Evolutionary conservation across 2,329 filamentous ascomycete genomes (phyloP).

Genomic region (Trichoderma sp.): DNA sequence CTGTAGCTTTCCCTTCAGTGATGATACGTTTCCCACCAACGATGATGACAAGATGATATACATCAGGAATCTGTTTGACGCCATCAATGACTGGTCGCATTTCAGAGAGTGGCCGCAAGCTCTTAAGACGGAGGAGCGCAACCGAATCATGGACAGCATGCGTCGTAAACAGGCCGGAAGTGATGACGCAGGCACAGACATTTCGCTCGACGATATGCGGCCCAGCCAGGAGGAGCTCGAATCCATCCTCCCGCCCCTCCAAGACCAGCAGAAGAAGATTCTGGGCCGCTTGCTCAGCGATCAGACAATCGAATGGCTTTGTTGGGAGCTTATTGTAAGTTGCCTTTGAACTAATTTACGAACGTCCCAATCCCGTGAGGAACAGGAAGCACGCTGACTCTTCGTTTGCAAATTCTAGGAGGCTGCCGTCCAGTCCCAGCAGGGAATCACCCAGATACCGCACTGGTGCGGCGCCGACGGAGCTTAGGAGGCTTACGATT

Average conservation of each 20-base stretch:
- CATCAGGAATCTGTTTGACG: slow-evolving; percentile 27
- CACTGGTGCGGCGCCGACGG: slow-evolving; percentile 33
- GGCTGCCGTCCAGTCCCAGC: slow-evolving; percentile 31
- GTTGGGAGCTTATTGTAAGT: slow-evolving; percentile 31
- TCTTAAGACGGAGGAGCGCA: slow-evolving; percentile 14
- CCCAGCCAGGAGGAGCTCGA: slow-evolving; percentile 22
- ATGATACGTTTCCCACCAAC: slow-evolving; percentile 24
- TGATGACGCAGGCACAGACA: background rate
- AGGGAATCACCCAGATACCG: slow-evolving; percentile 29
- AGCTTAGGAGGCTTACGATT: slow-evolving; percentile 33
- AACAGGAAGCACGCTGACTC: background rate
- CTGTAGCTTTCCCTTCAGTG: slow-evolving; percentile 24
- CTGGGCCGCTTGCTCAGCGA: slow-evolving; percentile 28
- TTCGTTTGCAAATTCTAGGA: slow-evolving; percentile 11
- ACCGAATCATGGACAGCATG: slow-evolving; percentile 19
- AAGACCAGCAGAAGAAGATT: slow-evolving; percentile 27
- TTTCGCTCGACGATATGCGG: slow-evolving; percentile 20
- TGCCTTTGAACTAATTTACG: background rate
- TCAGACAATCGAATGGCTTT: slow-evolving; percentile 28
- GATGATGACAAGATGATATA: slow-evolving; percentile 19
- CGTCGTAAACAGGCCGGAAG: background rate
- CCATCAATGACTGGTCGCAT: slow-evolving; percentile 30
- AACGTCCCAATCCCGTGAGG: background rate
- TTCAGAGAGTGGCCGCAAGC: slow-evolving; percentile 30
- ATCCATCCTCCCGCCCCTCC: slow-evolving; percentile 20